Base-by-base conservation (phyloP, 2,329 filamentous ascomycete species). In the Ophiostoma sp. region DNA sequence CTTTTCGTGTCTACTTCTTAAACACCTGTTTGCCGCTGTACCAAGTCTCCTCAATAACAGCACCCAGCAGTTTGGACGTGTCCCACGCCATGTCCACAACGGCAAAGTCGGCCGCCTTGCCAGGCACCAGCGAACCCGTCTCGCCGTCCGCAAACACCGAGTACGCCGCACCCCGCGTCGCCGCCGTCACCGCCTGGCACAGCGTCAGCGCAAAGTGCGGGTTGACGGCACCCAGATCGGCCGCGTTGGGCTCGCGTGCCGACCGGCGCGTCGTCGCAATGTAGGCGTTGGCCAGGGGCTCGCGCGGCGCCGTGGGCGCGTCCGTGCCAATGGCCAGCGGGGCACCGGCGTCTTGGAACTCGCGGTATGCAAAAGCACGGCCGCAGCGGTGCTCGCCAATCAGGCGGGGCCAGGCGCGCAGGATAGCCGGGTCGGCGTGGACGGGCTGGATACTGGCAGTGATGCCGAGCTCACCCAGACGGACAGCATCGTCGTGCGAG, bases 281-380 rank as follows among this genome's bases (percentile, higher is more conserved):
- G 77, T 90, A 90, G 6, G 90, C 75, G 74, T 91, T 91, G 2
- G 82, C 83, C 59, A 90, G 80, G 8, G 88, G 84, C 0, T 82
- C 78, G 76, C 88, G 85, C 1, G 87, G 87, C 1, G 89, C 88
- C 0, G 89, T 90, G 0, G 89, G 89, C 0, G 87, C 84, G 75
- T 91, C 89, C 2, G 85, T 87, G 0, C 89, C 89, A 12, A 91
- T 83, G 0, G 89, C 88, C 0, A 91, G 79, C 1, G 82, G 78
- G 0, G 88, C 87, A 1, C 88, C 88, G 0, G 82, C 82, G 59
- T 87, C 85, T 1, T 84, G 83, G 75, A 91, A 90, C 64, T 91
- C 89, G 57, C 85, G 84, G 79, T 92, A 91, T 0, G 90, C 87
- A 77, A 91, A 92, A 0, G 88, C 89, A 17, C 89, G 83, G 69